These are phyloP conservation scores for Suillus americanus DNA, from an alignment of 768 basidiomycete genomes.

Conservation along the genomic window DNA sequence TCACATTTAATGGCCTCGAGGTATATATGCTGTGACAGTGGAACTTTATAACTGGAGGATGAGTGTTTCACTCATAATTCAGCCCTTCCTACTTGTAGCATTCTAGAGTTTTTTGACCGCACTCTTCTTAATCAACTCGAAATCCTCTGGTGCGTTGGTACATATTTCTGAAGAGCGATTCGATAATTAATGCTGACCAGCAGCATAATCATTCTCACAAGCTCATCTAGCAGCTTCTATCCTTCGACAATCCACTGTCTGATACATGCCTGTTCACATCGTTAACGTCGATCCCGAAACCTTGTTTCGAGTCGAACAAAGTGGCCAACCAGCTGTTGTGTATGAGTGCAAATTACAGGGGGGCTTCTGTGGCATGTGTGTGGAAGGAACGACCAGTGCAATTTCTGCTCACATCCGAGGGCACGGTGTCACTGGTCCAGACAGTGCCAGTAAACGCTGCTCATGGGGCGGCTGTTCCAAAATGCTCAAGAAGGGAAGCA, in stretches of 20 bases:
- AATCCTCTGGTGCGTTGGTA: not conserved
- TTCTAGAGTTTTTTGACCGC: not conserved
- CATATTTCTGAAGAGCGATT: not conserved
- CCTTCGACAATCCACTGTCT: not conserved
- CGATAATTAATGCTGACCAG: not conserved
- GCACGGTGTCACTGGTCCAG: slow-evolving; percentile 1
- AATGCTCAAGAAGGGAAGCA: not conserved
- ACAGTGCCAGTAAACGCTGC: not conserved
- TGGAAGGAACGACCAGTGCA: slow-evolving; percentile 7
- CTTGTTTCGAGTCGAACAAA: not conserved
- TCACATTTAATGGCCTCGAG: not conserved
- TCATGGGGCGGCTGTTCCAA: slow-evolving; percentile 3
- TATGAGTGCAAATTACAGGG: not conserved
- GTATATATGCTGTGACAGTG: not conserved
- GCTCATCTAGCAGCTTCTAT: not conserved
- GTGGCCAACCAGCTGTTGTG: not conserved
- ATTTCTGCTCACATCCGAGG: slow-evolving; percentile 6
- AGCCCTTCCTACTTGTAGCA: not conserved
- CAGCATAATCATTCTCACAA: not conserved
- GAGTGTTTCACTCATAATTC: not conserved
- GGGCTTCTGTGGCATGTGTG: not conserved
- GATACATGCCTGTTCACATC: not conserved
- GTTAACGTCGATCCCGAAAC: not conserved
- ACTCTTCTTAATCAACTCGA: not conserved
- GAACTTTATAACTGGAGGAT: not conserved